Evolutionary conservation across 192 early-diverging fungal species (phyloP), one percentile per base, ranked within the genome.

Genomic region (Endogone sp.): DNA sequence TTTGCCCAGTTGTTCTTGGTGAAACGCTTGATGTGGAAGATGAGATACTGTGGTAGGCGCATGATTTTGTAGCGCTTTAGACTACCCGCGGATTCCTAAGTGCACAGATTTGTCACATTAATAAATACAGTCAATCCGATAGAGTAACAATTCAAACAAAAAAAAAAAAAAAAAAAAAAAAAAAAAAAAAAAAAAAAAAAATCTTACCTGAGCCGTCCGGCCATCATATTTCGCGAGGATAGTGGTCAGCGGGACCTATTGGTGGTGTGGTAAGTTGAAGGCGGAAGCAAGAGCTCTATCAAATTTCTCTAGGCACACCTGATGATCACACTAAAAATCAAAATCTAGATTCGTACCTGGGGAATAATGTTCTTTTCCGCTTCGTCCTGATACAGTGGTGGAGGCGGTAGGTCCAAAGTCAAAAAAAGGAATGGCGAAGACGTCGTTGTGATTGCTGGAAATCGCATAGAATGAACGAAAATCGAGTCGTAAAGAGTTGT

Each of bases 1-100:
- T 76, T 72, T 1, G 84, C 77, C 78, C 91, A 93, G 58, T 87
- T 91, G 76, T 91, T 92, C 67, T 93, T 95, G 0, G 88, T 86
- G 64, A 99, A 95, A 11, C 97, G 84, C 71, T 94, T 95, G 62
- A 98, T 89, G 71, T 94, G 91, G 64, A 97, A 91, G 26, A 99
- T 91, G 22, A 99, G 78, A 72, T 91, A 99, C 26, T 81, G 81
- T 8, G 97, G 97, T 10, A 98, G 79, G 3, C 78, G 78, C 8
- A 80, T 87, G 54, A 98, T 83, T 30, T 87, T 86, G 75, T 90
- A 95, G 26, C 89, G 81, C 72, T 86, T 89, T 25, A 90, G 75
- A 13, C 81, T 75, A 27, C 86, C 84, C 2, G 73, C 78, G 11
- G 67, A 71, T 78, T 85, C 86, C 71, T 88, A 73, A 9, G 67